A percentile compares a stretch with the other conserved stretches of the same genome.
Evolutionary conservation across 2,329 filamentous ascomycete genomes (phyloP).

Genomic region (Epichloe glyceriae): DNA sequence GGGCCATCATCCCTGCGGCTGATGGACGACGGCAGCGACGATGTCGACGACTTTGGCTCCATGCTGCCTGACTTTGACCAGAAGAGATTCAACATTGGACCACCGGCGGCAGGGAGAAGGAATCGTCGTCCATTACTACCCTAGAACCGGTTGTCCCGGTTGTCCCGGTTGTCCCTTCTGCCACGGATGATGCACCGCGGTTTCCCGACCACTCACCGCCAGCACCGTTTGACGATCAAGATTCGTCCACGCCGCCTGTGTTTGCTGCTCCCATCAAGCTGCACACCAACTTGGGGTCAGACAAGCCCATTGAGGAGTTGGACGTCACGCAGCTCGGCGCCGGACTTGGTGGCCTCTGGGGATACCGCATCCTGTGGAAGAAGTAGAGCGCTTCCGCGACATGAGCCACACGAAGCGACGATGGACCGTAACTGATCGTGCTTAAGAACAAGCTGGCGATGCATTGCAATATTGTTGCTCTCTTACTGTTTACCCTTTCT

Average conservation of each 20-base stretch:
- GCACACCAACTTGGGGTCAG: conserved; percentile 18
- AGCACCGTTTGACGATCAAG: conserved; percentile 1
- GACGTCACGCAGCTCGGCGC: conserved; percentile 23
- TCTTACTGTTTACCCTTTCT: background rate
- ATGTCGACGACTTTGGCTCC: conserved; percentile 34
- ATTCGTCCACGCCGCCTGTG: conserved; percentile 14
- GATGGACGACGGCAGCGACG: conserved; percentile 32
- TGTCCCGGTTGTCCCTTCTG: background rate
- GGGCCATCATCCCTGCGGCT: conserved; percentile 29
- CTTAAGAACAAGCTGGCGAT: conserved; percentile 5
- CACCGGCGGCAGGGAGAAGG: conserved; percentile 1
- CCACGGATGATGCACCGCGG: conserved; percentile 6
- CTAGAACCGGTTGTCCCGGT: background rate
- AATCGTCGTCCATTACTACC: background rate
- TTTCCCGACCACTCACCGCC: conserved; percentile 1
- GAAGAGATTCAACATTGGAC: conserved; percentile 16
- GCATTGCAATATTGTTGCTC: background rate
- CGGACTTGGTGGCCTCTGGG: conserved; percentile 31
- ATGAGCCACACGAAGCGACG: conserved; percentile 34
- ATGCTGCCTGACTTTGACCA: conserved; percentile 40
- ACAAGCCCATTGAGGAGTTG: conserved; percentile 19
- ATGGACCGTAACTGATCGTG: conserved; percentile 42
- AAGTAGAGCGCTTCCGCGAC: conserved; percentile 34
- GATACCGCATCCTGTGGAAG: conserved; percentile 29
- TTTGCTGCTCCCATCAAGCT: conserved; percentile 25